Conservation (phyloP, 148 eudicot species). For the Fagopyrum esculentum region DNA sequence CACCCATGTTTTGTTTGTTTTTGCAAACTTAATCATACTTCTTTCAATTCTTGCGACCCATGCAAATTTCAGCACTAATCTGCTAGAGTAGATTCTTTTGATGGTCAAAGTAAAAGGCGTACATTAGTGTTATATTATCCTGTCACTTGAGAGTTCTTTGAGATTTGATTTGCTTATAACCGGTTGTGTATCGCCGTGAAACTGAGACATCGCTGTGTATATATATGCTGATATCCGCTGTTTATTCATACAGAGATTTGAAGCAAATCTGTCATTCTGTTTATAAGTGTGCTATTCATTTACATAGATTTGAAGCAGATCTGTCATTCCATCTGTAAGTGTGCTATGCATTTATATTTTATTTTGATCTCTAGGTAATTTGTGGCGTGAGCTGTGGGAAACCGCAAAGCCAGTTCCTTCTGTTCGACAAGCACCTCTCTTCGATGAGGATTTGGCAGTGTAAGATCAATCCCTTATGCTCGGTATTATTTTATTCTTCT, state of each 20-base stretch:
- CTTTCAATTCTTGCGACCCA: neutral
- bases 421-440: slow-evolving; percentile 82
- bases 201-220: neutral
- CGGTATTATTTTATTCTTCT: neutral
- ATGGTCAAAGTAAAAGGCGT: neutral
- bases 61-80: neutral
- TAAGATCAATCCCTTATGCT: slow-evolving; percentile 30
- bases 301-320: neutral
- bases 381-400: slow-evolving; percentile 98
- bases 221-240: neutral
- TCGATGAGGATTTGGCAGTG: slow-evolving; percentile 93
- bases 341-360: neutral
- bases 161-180: neutral
- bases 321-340: neutral
- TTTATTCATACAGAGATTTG: neutral
- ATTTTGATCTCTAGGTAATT: slow-evolving; percentile 55
- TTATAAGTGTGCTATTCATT: neutral
- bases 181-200: neutral
- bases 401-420: slow-evolving; percentile 93
- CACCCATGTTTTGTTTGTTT: neutral
- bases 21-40: neutral
- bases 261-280: neutral
- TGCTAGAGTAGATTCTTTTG: neutral
- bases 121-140: neutral
- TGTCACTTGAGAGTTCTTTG: neutral